Base-by-base conservation (phyloP, 805 yeast species). In the Kuraishia floccosa region DNA sequence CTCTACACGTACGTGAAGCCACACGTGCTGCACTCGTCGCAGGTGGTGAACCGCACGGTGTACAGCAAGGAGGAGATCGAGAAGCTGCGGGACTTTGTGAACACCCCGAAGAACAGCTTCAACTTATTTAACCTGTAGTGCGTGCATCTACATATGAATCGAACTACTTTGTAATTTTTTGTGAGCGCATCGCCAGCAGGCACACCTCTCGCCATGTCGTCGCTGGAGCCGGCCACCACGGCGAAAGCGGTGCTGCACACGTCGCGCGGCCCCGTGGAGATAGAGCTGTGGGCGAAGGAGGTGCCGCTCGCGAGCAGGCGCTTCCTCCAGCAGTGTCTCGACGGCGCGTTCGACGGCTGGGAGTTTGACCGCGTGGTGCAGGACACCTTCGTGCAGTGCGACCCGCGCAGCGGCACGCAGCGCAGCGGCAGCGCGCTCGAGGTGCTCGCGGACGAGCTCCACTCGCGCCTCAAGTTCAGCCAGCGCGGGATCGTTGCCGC, bases 231-330 rank as follows among this genome's bases (percentile, higher is more conserved):
- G n/a, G 58, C 60, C 28, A 69, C 81, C 2, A 62, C 71, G 7
- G 82, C 79, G 3, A 68, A 66, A 39, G 76, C 74, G n/a, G 47
- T 58, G 2, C 37, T 81, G 3, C 40, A 49, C 12, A 78, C 89
- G 0, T 54, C 68, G 3, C 72, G 70, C 33, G 89, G 89, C 1
- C 51, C 58, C 3, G 49, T 80, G 1, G 70, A 63, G 17, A 49
- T 79, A 1, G 86, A 74, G 35, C 47, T 80, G 5, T 81, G 79
- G 75, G 82, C 86, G 9, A 71, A 71, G 40, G 84, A 81, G 45
- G 50, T 68, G 3, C 85, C 86, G 0, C 37, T 39, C 0, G 61
- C 72, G 1, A 44, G 66, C 19, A 43, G 61, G 22, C 42, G 45
- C 24, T 77, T 80, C 40, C 44, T 80, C n/a, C 56, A 59, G 30